Conservation (phyloP, 306 rosid species). For the Castanopsis chinensis region DNA sequence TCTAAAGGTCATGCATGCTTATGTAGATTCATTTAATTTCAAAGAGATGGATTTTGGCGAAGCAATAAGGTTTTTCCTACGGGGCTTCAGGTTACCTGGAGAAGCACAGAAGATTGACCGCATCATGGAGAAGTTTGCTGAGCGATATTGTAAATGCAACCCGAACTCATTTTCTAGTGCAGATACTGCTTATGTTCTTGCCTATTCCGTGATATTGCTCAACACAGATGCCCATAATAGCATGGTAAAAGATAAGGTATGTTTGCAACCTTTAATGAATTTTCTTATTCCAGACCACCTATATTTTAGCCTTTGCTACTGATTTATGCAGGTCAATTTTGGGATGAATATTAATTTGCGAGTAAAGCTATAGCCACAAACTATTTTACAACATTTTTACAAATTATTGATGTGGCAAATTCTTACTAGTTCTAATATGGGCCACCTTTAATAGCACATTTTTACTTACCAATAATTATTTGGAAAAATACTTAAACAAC, state of each 20-base stretch:
- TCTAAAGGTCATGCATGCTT: constrained; percentile 99
- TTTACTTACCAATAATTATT: too few species aligned
- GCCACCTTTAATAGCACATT: too few species aligned
- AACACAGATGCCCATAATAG: constrained; percentile 97
- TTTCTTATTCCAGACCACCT: neutral
- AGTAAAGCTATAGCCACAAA: too few species aligned
- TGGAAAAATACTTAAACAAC: too few species aligned
- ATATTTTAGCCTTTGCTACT: constrained; percentile 11
- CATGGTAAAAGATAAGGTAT: constrained; percentile 98
- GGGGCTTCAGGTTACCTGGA: constrained; percentile 97
- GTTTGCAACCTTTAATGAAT: constrained; percentile 29
- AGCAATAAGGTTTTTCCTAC: constrained; percentile 92
- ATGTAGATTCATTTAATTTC: constrained; percentile 92
- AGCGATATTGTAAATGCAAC: constrained; percentile 96
- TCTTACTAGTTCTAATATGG: too few species aligned
- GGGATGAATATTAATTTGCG: neutral
- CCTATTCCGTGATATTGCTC: constrained; percentile 98
- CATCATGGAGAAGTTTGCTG: constrained; percentile 99
- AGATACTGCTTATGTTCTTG: constrained; percentile 98
- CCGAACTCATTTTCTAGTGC: constrained; percentile 96
- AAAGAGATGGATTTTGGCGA: constrained; percentile 89
- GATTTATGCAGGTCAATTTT: neutral
- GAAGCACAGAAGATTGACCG: constrained; percentile 99
- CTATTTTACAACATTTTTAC: too few species aligned
- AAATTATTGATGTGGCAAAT: too few species aligned